Evolutionary conservation across 352 stramenopile species (phyloP).

Genomic region (Globisporangium canariense): DNA sequence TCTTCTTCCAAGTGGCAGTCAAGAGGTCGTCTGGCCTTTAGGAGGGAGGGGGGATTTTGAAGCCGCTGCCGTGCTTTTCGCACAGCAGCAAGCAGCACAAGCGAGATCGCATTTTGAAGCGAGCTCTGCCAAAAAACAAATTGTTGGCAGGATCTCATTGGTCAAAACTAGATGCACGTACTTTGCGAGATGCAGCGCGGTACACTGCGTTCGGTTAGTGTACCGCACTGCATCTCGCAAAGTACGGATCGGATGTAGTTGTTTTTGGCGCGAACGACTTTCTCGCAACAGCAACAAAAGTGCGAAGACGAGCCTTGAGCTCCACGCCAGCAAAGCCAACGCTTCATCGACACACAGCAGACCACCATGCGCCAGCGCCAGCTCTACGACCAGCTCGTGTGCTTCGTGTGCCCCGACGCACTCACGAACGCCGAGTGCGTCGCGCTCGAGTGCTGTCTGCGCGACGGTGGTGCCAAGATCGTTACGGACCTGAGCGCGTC

Average conservation of each 20-base stretch:
- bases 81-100: neutral
- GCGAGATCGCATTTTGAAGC: constrained; percentile 10
- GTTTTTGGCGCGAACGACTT: neutral
- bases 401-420: constrained; percentile 50
- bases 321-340: neutral
- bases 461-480: constrained; percentile 55
- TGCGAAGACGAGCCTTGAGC: neutral
- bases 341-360: neutral
- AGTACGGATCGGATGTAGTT: neutral
- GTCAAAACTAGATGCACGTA: too few species aligned
- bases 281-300: neutral
- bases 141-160: too few species aligned
- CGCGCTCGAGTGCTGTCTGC: constrained; percentile 57
- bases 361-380: constrained; percentile 35
- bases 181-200: neutral
- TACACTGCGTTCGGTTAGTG: neutral
- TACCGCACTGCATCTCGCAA: neutral
- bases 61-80: neutral
- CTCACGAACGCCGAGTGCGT: constrained; percentile 34
- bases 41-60: constrained; percentile 12
- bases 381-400: constrained; percentile 46
- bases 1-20: neutral
- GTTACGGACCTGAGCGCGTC: constrained; percentile 24
- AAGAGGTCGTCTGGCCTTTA: constrained; percentile 5
- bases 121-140: too few species aligned